Evolutionary conservation across 2,329 filamentous ascomycete genomes (phyloP).

Genomic region (Penicillium sp.): DNA sequence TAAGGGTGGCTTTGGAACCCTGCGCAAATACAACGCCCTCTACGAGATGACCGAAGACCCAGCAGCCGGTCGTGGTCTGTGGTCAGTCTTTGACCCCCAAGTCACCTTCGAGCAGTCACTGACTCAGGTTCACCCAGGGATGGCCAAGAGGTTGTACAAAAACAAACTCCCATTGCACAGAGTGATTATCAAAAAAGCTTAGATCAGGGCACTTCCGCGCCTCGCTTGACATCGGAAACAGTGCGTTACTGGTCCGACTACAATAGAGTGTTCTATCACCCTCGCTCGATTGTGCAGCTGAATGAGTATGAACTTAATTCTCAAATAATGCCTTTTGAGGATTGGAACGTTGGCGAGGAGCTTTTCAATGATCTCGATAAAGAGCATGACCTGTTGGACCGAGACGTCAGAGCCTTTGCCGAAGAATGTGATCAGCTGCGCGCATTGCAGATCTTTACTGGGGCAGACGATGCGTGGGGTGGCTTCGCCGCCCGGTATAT

Average conservation of each 20-base stretch:
- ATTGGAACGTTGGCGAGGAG: conserved; percentile 69
- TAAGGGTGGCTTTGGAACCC: conserved; percentile 85
- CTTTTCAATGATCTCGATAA: conserved; percentile 70
- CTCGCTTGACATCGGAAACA: conserved; percentile 62
- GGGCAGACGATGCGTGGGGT: conserved; percentile 75
- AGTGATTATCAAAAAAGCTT: conserved; percentile 77
- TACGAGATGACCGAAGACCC: conserved; percentile 61
- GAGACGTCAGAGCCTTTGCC: conserved; percentile 82
- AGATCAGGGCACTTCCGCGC: conserved; percentile 64
- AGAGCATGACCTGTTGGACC: conserved; percentile 82
- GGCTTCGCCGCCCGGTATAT: conserved; percentile 71
- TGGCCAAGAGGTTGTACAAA: conserved; percentile 65
- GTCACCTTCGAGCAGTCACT: not conserved
- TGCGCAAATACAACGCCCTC: conserved; percentile 82
- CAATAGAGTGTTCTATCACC: conserved; percentile 88
- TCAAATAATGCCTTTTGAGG: conserved; percentile 75
- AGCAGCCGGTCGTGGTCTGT: conserved; percentile 41
- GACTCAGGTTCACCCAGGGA: conserved; percentile 51
- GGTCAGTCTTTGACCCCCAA: conserved; percentile 35
- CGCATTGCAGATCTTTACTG: conserved; percentile 73
- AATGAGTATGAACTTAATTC: conserved; percentile 84
- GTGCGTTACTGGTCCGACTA: conserved; percentile 98
- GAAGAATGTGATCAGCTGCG: conserved; percentile 95
- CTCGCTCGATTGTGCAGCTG: conserved; percentile 79
- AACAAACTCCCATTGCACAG: conserved; percentile 63